These are phyloP conservation scores for Geranium rotundifolium DNA, from an alignment of 345 rosid genomes.

Conservation along the genomic window DNA sequence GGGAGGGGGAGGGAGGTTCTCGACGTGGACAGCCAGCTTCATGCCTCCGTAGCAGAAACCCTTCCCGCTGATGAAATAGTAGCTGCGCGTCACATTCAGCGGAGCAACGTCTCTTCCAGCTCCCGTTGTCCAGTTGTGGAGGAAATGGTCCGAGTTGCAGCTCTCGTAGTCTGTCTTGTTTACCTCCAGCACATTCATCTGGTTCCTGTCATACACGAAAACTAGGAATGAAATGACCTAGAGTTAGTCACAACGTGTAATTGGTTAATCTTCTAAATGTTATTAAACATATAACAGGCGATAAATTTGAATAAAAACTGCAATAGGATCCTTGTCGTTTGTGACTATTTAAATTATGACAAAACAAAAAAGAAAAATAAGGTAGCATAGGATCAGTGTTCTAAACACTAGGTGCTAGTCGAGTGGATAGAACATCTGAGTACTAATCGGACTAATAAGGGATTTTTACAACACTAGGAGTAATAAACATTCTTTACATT, in stretches of 20 bases:
- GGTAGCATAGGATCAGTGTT: too few relatives aligned
- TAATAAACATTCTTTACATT: too few relatives aligned
- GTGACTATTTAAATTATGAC: too few relatives aligned
- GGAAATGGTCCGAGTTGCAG: constrained; percentile 61
- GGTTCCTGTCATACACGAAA: constrained; percentile 89
- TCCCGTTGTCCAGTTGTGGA: constrained; percentile 74
- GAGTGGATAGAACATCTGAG: too few relatives aligned
- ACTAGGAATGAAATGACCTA: constrained; percentile 21
- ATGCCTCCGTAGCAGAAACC: constrained; percentile 86
- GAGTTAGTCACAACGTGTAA: not conserved
- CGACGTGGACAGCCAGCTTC: constrained; percentile 45
- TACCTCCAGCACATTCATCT: constrained; percentile 75
- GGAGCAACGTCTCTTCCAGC: constrained; percentile 91
- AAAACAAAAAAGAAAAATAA: too few relatives aligned
- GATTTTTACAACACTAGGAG: too few relatives aligned
- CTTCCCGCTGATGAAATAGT: constrained; percentile 71
- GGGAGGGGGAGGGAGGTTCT: constrained; percentile 16
- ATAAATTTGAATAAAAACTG: too few relatives aligned
- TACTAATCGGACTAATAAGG: too few relatives aligned
- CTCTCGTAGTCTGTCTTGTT: constrained; percentile 59
- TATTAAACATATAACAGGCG: too few relatives aligned
- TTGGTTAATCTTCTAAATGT: too few relatives aligned
- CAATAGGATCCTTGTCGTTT: too few relatives aligned
- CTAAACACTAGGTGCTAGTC: too few relatives aligned
- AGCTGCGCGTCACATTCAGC: constrained; percentile 59